A percentile compares a stretch with the other conserved stretches of the same genome.
Conservation (phyloP, 108 stramenopile species). For the Pseudonitzschia multistriata region DNA sequence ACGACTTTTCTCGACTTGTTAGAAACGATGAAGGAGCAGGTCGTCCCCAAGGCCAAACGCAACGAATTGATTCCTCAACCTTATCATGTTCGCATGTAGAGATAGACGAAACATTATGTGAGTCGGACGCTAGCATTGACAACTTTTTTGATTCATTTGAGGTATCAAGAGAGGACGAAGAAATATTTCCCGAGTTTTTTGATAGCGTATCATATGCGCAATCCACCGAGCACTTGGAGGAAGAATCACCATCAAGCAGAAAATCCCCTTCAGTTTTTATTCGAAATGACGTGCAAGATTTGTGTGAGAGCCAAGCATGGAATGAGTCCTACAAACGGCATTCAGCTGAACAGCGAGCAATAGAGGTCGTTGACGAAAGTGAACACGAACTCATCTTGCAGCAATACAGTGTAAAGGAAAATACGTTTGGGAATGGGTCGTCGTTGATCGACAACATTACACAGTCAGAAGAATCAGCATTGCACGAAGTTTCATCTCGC, state of each 20-base stretch:
- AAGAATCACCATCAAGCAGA: neutral
- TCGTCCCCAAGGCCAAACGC: neutral
- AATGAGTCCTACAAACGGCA: no score
- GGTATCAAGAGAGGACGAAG: neutral
- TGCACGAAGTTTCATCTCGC: no score
- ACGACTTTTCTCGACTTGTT: slow-evolving; percentile 4
- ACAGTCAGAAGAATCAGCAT: neutral
- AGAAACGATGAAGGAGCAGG: neutral
- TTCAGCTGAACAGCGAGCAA: no score
- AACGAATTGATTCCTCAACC: neutral
- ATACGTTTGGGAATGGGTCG: neutral
- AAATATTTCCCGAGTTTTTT: neutral
- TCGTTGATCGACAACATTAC: neutral
- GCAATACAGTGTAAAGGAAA: neutral
- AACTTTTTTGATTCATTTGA: slow-evolving; percentile 13
- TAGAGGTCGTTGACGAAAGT: no score
- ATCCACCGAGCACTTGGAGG: neutral
- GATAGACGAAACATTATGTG: neutral
- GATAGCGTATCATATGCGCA: neutral
- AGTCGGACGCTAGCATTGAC: neutral
- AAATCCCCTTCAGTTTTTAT: neutral
- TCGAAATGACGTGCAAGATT: neutral
- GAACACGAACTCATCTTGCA: no score
- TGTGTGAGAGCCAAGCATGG: neutral
- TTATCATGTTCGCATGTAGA: neutral